Percentiles rank a stretch among this genome's conserved stretches.
Evolutionary conservation across 2,329 filamentous ascomycete genomes (phyloP).

Genomic region (Beauveria scarabaeidicola): DNA sequence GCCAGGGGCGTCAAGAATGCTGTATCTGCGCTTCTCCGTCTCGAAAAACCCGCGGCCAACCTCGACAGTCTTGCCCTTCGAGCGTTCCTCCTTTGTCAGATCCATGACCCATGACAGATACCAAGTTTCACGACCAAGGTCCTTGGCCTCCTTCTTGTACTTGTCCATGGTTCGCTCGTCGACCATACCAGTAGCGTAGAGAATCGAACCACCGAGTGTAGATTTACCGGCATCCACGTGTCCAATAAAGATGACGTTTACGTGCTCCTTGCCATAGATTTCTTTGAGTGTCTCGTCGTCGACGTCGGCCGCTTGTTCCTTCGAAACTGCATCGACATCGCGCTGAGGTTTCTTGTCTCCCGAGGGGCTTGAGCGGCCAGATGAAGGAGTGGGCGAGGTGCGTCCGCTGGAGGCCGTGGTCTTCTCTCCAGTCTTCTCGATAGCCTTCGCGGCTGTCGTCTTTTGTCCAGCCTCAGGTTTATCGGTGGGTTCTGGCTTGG

Average conservation of each 20-base stretch:
- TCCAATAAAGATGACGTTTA: slow-evolving; percentile 96
- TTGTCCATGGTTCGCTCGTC: slow-evolving; percentile 98
- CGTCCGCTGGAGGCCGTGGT: slow-evolving; percentile 49
- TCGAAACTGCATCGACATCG: slow-evolving; percentile 73
- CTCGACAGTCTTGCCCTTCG: slow-evolving; percentile 97
- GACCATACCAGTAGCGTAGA: slow-evolving; percentile 97
- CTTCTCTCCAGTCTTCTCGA: slow-evolving; percentile 78
- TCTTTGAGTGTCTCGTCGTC: slow-evolving; percentile 71
- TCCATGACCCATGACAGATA: slow-evolving; percentile 98
- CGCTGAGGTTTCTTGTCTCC: slow-evolving; percentile 46
- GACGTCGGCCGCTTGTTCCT: slow-evolving; percentile 71
- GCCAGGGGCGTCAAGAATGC: slow-evolving; percentile 90
- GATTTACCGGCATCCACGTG: slow-evolving; percentile 99
- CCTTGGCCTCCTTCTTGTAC: slow-evolving; percentile 94
- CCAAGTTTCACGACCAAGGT: slow-evolving; percentile 94
- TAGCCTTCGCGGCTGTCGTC: slow-evolving; percentile 77
- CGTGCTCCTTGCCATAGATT: slow-evolving; percentile 86
- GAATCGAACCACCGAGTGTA: slow-evolving; percentile 84
- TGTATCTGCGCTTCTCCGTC: slow-evolving; percentile 92
- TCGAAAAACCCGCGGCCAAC: slow-evolving; percentile 95
- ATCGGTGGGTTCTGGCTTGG: slow-evolving; percentile 39
- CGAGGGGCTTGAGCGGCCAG: slow-evolving; percentile 75
- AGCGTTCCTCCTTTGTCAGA: slow-evolving; percentile 89
- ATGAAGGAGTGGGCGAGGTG: slow-evolving; percentile 73
- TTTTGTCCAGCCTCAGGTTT: slow-evolving; percentile 68